Percentiles rank a stretch among this genome's conserved stretches.
These are phyloP conservation scores for Plasmopara halstedii DNA, from an alignment of 352 stramenopile genomes.

Conservation along the genomic window DNA sequence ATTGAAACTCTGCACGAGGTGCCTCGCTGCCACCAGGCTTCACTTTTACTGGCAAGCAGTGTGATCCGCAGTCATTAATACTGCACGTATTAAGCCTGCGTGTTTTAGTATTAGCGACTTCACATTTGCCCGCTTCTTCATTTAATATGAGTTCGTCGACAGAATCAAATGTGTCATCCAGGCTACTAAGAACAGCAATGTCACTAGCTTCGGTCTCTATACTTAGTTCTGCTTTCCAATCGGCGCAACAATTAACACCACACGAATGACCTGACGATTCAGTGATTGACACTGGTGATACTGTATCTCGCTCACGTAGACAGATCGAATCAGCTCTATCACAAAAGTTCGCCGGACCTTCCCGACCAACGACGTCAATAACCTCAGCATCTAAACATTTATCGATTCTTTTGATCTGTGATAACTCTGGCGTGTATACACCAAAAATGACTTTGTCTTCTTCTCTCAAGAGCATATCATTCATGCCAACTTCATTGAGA, in stretches of 20 bases:
- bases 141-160: slow-evolving; percentile 20
- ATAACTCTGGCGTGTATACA: background rate
- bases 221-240: background rate
- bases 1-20: slow-evolving; percentile 16
- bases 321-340: background rate
- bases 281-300: background rate
- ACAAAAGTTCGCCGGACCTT: background rate
- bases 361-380: background rate
- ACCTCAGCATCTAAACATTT: background rate
- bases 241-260: background rate
- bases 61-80: background rate
- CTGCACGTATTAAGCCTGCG: too few relatives aligned
- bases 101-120: background rate
- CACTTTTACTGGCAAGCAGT: background rate
- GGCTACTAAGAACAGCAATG: slow-evolving; percentile 15
- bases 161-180: slow-evolving; percentile 24
- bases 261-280: background rate
- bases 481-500: background rate
- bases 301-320: background rate
- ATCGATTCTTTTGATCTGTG: background rate
- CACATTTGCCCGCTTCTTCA: slow-evolving; percentile 4
- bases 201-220: slow-evolving; percentile 13
- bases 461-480: background rate
- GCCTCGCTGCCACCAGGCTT: background rate
- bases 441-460: background rate